These are phyloP conservation scores for Myxozyma lipomycoides DNA, from an alignment of 805 yeast genomes.

Conservation along the genomic window DNA sequence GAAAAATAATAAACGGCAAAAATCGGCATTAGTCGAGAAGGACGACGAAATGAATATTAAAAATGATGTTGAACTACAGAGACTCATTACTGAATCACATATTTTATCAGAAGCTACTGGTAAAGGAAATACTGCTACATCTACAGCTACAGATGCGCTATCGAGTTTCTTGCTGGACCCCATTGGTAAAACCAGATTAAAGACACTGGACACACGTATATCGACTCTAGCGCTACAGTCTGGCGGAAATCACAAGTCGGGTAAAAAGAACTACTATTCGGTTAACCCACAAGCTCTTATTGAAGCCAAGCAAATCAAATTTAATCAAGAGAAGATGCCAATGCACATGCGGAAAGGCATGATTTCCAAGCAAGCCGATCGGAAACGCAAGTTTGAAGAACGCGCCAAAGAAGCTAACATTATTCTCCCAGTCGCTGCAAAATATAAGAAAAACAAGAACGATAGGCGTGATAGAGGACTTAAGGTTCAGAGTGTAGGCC, in stretches of 20 bases:
- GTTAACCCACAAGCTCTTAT: conserved; percentile 16
- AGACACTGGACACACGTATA: conserved; percentile 39
- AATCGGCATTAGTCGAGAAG: conserved; percentile 23
- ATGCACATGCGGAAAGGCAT: conserved; percentile 86
- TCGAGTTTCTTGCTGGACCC: conserved; percentile 34
- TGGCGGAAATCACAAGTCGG: conserved; percentile 3
- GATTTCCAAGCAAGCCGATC: conserved; percentile 52
- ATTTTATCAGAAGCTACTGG: conserved; percentile 42
- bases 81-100: conserved; percentile 66
- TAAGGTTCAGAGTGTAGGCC: conserved; percentile 70
- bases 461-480: conserved; percentile 70
- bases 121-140: conserved; percentile 3
- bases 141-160: background rate
- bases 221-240: conserved; percentile 27
- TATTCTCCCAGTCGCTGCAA: conserved; percentile 54
- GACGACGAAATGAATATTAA: conserved; percentile 48
- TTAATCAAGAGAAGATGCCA: conserved; percentile 65
- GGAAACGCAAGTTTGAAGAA: conserved; percentile 56
- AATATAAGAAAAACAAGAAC: conserved; percentile 34
- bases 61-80: conserved; percentile 64
- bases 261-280: conserved; percentile 30
- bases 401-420: conserved; percentile 91
- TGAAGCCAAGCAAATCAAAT: conserved; percentile 6
- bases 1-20: background rate
- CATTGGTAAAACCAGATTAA: conserved; percentile 40